Base-by-base conservation (phyloP, 768 basidiomycete species). In the Lactarius indigo region DNA sequence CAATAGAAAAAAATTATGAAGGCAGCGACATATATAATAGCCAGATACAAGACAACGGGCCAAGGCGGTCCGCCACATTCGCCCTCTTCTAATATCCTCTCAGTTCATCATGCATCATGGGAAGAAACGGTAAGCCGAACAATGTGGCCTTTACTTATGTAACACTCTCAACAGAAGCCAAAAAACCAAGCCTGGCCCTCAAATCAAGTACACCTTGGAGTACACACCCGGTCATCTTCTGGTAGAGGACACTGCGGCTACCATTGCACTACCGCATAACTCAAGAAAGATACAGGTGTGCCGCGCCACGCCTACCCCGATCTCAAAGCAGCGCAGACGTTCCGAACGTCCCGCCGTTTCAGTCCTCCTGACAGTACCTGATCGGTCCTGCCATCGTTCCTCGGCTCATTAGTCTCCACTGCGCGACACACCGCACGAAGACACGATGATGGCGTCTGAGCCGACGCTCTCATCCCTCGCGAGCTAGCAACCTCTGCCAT, bases 211-310 rank as follows among this genome's bases (percentile, higher is more conserved):
- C n/a, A n/a, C n/a, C n/a, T n/a, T n/a, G n/a, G n/a, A n/a, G n/a
- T n/a, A 47, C n/a, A 3, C 1, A 10, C 8, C 39, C 39, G 1
- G 9, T 10, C 47, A 50, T 5, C n/a, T 13, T 13, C 23, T 4
- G 3, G 6, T 15, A 18, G n/a, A n/a, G 41, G 30, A 18, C 18
- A 39, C 26, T 1, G 9, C 18, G 15, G 18, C 52, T 64, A 23
- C 47, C 44, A 30, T 17, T 20, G 2, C 41, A 28, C 47, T 5
- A 2, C 12, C n/a, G 23, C 58, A 94, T 92, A 90, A 74, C 79
- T 94, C 47, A 94, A 91, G 77, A 94, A 92, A 74, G 94, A 96
- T 75, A 90, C 91, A 37, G 95, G 94, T 18, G 80, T 96, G 2
- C 94, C 94, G 6, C 87, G 90, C 94, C 94, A 5, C 87, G 90